A percentile compares a stretch with the other conserved stretches of the same genome.
Conservation (phyloP, 768 basidiomycete genomes). For the Auricularia heimuer region DNA sequence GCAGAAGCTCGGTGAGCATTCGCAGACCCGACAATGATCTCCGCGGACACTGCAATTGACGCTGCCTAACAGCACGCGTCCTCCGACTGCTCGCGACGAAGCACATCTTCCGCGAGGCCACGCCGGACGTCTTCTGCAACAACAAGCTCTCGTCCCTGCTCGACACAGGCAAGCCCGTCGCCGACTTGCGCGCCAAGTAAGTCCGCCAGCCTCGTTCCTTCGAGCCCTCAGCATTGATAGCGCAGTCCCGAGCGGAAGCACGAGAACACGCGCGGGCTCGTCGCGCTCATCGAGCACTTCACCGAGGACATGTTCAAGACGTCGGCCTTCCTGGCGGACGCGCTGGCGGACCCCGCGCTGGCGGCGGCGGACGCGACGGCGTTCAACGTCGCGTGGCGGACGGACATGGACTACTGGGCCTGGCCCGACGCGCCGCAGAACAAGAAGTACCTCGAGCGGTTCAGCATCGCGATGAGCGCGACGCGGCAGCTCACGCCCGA, state of each 20-base stretch:
- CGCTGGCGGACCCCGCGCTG: conserved; percentile 11
- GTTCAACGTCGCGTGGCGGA: conserved; percentile 19
- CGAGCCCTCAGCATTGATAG: too few relatives aligned
- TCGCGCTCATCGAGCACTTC: conserved; percentile 16
- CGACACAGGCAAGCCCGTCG: conserved; percentile 11
- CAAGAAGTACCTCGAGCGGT: conserved; percentile 16
- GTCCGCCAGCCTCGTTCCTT: too few relatives aligned
- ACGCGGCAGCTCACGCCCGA: background rate
- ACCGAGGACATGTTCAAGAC: conserved; percentile 17
- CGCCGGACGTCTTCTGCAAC: conserved; percentile 21
- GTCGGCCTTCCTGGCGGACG: conserved; percentile 14
- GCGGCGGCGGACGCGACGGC: conserved; percentile 20
- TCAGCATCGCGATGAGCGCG: conserved; percentile 23
- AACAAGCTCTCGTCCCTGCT: conserved; percentile 17
- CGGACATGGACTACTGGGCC: conserved; percentile 19
- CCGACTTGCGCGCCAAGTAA: background rate
- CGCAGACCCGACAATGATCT: background rate
- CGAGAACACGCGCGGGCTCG: conserved; percentile 13
- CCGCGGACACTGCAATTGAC: background rate
- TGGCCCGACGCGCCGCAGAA: conserved; percentile 21
- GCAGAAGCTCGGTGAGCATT: conserved; percentile 25
- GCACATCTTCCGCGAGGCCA: conserved; percentile 23
- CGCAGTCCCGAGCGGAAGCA: conserved; percentile 13
- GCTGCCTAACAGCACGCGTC: conserved; percentile 14
- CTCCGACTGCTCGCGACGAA: conserved; percentile 21